Evolutionary conservation across 805 yeast genomes (phyloP).

Genomic region (Ogataea henricii): DNA sequence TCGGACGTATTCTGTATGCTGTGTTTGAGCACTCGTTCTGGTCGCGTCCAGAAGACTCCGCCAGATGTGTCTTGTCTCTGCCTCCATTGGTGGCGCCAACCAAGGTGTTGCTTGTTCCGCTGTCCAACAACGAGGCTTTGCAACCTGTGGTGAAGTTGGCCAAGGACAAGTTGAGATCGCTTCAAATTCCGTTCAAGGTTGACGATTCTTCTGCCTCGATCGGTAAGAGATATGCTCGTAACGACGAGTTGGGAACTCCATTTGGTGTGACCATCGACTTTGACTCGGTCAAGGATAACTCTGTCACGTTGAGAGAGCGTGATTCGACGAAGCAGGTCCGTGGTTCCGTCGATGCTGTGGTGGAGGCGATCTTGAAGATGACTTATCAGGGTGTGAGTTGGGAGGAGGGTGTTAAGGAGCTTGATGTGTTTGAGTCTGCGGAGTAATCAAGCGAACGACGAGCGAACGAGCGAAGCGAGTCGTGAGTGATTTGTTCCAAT

Average conservation of each 20-base stretch:
- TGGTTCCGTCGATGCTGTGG: conserved; percentile 74
- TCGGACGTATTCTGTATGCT: conserved; percentile 94
- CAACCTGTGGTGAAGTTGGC: conserved; percentile 73
- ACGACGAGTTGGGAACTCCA: conserved; percentile 98
- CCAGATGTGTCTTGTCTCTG: conserved; percentile 83
- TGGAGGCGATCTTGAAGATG: conserved; percentile 71
- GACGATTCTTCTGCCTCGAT: conserved; percentile 97
- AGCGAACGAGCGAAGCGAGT: neutral
- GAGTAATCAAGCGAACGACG: conserved; percentile 20
- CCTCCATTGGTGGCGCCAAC: conserved; percentile 98
- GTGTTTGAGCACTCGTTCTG: conserved; percentile 94
- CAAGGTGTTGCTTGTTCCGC: conserved; percentile 92
- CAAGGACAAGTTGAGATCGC: conserved; percentile 68
- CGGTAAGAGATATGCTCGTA: conserved; percentile 97
- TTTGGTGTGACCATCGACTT: conserved; percentile 97
- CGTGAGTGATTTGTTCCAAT: neutral
- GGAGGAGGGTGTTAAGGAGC: conserved; percentile 79
- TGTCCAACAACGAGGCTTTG: conserved; percentile 80
- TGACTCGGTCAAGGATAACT: conserved; percentile 82
- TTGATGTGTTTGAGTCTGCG: conserved; percentile 75
- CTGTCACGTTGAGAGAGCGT: conserved; percentile 95
- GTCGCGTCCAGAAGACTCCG: conserved; percentile 87
- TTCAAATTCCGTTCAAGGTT: conserved; percentile 89
- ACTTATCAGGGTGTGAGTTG: conserved; percentile 76
- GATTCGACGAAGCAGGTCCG: conserved; percentile 96